A percentile compares a stretch with the other conserved stretches of the same genome.
Conservation (phyloP, 495 filamentous ascomycete genomes). For the Rhizodiscina lignyota region DNA sequence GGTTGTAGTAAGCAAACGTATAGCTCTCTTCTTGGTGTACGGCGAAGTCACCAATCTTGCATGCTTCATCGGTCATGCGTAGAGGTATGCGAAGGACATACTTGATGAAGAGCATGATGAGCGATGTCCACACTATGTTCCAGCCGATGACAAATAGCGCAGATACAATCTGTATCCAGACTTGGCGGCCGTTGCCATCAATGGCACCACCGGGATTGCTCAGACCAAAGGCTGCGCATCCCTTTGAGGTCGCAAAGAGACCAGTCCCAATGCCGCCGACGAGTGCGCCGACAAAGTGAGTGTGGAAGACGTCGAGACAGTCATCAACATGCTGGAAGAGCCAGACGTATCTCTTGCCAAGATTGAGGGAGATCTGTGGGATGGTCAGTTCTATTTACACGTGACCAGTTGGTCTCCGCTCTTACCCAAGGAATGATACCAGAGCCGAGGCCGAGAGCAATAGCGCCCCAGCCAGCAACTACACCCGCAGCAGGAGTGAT, state of each 20-base stretch:
- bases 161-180: conserved; percentile 36
- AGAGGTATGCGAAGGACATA: conserved; percentile 33
- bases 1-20: conserved; percentile 7
- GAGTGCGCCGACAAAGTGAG: conserved; percentile 33
- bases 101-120: conserved; percentile 38
- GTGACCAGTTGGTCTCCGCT: too few species aligned
- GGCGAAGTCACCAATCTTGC: conserved; percentile 33
- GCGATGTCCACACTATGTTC: conserved; percentile 36
- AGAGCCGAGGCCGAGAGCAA: conserved; percentile 31
- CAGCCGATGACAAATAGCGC: conserved; percentile 38
- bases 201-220: conserved; percentile 35
- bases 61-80: conserved; percentile 29
- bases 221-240: conserved; percentile 30
- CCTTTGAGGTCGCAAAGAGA: conserved; percentile 34
- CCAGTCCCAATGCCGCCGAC: conserved; percentile 36
- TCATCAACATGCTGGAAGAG: conserved; percentile 33
- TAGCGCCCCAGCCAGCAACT: conserved; percentile 38
- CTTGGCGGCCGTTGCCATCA: conserved; percentile 33
- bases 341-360: conserved; percentile 26
- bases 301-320: conserved; percentile 36
- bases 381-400: too few species aligned
- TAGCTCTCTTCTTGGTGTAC: conserved; percentile 36
- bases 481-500: conserved; percentile 41
- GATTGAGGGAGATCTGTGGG: conserved; percentile 37
- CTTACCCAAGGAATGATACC: conserved; percentile 30